A percentile compares a stretch with the other conserved stretches of the same genome.
phyloP scores from a whole-genome alignment of 441 rosid genomes.

The Mallotus repandus region DNA sequence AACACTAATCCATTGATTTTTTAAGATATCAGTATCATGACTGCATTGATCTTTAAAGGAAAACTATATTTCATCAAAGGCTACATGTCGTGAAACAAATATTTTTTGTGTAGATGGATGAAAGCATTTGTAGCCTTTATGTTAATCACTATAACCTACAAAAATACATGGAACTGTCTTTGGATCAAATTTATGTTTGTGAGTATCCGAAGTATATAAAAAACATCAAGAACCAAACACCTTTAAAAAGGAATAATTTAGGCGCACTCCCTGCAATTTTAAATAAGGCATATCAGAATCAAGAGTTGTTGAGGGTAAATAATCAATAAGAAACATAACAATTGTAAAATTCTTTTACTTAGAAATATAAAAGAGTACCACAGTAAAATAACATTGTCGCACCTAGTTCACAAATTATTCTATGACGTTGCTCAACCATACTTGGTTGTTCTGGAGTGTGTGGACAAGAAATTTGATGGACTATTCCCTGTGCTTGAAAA shows the following conservation, averaged over 20 bases:
- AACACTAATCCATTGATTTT: no score
- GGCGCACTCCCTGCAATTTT: no score
- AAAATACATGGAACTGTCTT: no score
- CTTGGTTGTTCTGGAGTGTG: background rate
- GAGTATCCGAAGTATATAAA: background rate
- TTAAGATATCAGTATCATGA: no score
- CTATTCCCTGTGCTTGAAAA: background rate
- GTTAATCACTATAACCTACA: no score
- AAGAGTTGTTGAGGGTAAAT: background rate
- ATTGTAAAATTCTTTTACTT: background rate
- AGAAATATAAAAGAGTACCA: background rate
- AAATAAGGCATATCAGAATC: background rate
- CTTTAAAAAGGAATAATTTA: background rate
- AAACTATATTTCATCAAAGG: no score
- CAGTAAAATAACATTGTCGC: background rate
- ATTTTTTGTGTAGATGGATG: no score
- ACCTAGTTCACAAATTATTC: background rate
- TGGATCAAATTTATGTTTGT: no score
- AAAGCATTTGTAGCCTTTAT: no score
- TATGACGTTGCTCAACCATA: background rate
- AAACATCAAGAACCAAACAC: background rate
- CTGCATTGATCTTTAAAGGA: no score
- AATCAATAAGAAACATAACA: no score
- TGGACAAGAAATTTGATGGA: background rate
- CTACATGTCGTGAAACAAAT: no score